Evolutionary conservation across 2,329 filamentous ascomycete genomes (phyloP), one percentile per base, ranked within the genome.

Genomic region (Colletotrichum navitas): DNA sequence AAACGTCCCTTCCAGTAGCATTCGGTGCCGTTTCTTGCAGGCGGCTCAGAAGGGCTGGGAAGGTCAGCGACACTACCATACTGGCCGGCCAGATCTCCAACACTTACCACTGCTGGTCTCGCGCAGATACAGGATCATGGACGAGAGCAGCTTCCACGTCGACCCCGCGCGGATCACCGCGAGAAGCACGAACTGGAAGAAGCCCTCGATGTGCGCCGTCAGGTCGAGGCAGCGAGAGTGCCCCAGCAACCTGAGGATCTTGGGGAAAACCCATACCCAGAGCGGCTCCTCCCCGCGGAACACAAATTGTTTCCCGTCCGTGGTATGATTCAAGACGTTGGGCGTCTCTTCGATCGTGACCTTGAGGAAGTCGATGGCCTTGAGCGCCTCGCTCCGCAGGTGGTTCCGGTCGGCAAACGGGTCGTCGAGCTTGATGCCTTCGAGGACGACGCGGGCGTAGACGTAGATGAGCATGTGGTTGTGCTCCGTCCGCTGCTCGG

Each of bases 381-480:
- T 92, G 45, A 88, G 81, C 1, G 89, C 90, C 76, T 93, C 90
- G 56, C 86, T 81, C 36, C 87, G 82, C 52, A 91, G 81, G 68
- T 88, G 82, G 43, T 85, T 84, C 63, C 81, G 82, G 74, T 89
- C 83, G 70, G 89, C 85, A 78, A 94, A 93, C 2, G 90, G 90
- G 75, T 94, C 89, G 76, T 94, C 89, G 77, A 89, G 86, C 74
- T 87, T 86, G 58, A 93, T 85, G 55, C 86, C 87, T 75, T 94
- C 92, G 16, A 98, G 85, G 29, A 94, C 92, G 69, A 94, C 93
- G 78, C 93, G 91, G 61, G 92, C 87, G 76, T 96, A 93, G 73
- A 97, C 92, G 77, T 93, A 94, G 63, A 97, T 91, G 61, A 98
- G 88, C 81, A 94, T 93, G 76, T 94, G 92, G 76, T 97, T 95